A percentile compares a stretch with the other conserved stretches of the same genome.
Conservation (phyloP, 1,284 basidiomycete genomes). For the Pseudozyma sp. region DNA sequence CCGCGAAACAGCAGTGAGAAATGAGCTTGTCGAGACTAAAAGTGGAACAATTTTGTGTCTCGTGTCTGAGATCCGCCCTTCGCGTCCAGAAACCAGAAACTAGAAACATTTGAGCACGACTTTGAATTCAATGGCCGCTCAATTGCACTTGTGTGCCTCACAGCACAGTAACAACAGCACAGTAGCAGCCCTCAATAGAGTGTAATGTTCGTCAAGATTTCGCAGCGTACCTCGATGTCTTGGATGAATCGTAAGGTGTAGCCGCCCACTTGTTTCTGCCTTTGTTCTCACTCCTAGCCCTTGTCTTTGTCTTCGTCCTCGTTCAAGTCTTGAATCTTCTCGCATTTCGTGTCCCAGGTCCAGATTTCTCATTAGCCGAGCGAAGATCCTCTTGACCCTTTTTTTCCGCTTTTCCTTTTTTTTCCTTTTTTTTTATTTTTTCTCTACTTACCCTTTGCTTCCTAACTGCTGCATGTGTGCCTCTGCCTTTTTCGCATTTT, state of each 20-base stretch:
- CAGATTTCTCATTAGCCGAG: conserved; percentile 17
- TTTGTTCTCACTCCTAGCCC: too few species aligned
- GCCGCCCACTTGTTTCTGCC: too few species aligned
- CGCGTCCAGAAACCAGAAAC: neutral
- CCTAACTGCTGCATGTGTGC: neutral
- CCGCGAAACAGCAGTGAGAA: too few species aligned
- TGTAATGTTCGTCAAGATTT: too few species aligned
- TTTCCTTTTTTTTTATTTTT: neutral
- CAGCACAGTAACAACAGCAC: too few species aligned
- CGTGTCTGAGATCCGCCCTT: conserved; percentile 7
- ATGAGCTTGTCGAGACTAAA: too few species aligned
- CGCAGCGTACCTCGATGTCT: too few species aligned
- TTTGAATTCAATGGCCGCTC: too few species aligned
- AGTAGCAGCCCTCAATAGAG: too few species aligned
- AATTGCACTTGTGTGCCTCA: too few species aligned
- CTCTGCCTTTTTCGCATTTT: neutral
- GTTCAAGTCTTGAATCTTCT: neutral
- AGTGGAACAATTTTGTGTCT: neutral
- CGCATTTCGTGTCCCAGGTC: neutral
- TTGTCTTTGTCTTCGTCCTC: neutral
- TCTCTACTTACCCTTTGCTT: neutral
- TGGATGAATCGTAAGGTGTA: too few species aligned
- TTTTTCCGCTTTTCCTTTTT: conserved; percentile 1
- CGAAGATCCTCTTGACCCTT: conserved; percentile 23
- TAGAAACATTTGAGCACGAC: too few species aligned